Base-by-base conservation (phyloP, 1,139 yeast genomes). In the Lodderomyces pseudojiufengensis region DNA sequence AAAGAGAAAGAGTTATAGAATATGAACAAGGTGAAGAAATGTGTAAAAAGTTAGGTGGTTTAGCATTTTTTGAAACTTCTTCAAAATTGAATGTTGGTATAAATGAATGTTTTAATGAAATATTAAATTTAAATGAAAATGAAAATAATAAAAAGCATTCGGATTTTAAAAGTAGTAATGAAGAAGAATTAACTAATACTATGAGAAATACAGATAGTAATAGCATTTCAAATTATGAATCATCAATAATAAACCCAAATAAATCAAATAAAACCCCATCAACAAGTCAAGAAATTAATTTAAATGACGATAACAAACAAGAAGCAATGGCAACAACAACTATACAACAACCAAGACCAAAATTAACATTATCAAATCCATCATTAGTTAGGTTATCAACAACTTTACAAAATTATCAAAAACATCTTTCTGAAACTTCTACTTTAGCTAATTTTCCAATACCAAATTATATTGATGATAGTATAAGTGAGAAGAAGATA, bases 1-100 rank as follows among this genome's bases (percentile, higher is more conserved):
- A 49, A 13, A 39, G 39, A 2, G 48, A 48, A 15, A 47, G 67
- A 27, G 61, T 55, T 32, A 34, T 33, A 3, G 64, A 64, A 2
- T 51, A 36, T 35, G 55, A 54, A 4, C 64, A 65, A 37, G 73
- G 66, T 1, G 11, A 40, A 24, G 49, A 39, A 5, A 54, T 66
- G 35, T 62, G 69, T 5, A 23, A 42, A 2, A 34, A 44, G 5
- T 46, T 63, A 8, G 55, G 55, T 5, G 70, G 70, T 0, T 15
- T 59, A 3, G 40, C 43, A 11, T 65, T 60, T 36, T 26, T 39
- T 15, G 73, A 68, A 45, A 57, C 61, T 24, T 57, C 65, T 31
- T 47, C 67, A 1, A 44, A 44, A 28, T 36, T 44, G 15, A 56
- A 54, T 4, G 32, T 44, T 1, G 50, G 52, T 3, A 48, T 66